Base-by-base conservation (phyloP, 257 asterid species). In the Apocynum venetum region DNA sequence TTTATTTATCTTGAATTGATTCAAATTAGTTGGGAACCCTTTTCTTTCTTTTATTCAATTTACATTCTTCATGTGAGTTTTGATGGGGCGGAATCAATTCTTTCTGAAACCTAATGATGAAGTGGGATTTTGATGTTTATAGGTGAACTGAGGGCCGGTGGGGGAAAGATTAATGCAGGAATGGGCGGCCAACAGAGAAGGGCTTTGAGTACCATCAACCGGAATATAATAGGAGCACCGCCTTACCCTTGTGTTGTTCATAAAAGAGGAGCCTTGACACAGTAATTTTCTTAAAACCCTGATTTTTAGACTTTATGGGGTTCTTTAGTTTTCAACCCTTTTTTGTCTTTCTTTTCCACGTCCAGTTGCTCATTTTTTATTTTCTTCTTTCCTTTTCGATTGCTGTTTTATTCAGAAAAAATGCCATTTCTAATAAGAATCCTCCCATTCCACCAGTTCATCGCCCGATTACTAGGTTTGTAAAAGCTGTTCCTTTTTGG, bases 391-490 rank as follows among this genome's bases (percentile, higher is more conserved):
- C 1, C 15, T 55, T 11, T 46, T 4, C 1, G 35, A 12, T 49
- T 31, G 44, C 31, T 71, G 64, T 78, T 73, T 74, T 83, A 81
- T 80, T 77, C 83, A 94, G 98, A 78, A 85, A 83, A 78, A 84
- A 82, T 81, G 83, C 65, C n/a, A 76, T 77, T 65, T 76, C 77
- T 59, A 71, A 68, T 78, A 91, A 85, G 87, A 84, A 67, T 60
- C 87, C 83, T 52, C 82, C 63, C 43, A 56, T 80, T 77, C 97
- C 89, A 14, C 97, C 89, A 14, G 79, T 79, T 43, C 93, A 88
- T 80, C 90, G 97, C 13, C 98, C 98, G 0, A 78, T 91, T 69
- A 91, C 98, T 67, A 91, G 98, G 98, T 91, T 81, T 41, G 89
- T 76, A 46, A 73, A 63, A 25, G 17, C 70, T 64, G 69, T 49